phyloP scores from a whole-genome alignment of 192 early-diverging fungal genomes.

The Lunasporangiospora selenospora region DNA sequence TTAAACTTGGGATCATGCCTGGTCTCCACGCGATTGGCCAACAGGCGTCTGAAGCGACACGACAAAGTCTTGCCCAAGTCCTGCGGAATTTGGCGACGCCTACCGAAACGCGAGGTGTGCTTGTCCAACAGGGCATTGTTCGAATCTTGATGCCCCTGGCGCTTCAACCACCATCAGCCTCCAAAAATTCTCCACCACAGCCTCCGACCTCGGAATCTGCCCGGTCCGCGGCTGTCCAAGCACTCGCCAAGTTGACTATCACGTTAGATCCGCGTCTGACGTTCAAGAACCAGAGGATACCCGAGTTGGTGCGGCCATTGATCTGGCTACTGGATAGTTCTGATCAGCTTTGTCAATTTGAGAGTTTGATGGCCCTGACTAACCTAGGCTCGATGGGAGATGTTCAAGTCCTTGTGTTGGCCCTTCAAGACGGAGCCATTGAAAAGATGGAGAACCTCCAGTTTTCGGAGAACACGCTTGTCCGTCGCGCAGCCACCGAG shows the following conservation, averaged over 20 bases:
- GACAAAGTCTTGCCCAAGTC: constrained; percentile 68
- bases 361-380: constrained; percentile 91
- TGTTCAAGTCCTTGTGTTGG: constrained; percentile 32
- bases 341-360: constrained; percentile 80
- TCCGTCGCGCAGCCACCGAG: constrained; percentile 90
- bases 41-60: constrained; percentile 62
- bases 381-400: constrained; percentile 84
- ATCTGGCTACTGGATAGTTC: constrained; percentile 65
- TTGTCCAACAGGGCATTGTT: constrained; percentile 87
- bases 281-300: constrained; percentile 71
- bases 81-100: constrained; percentile 78
- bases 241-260: constrained; percentile 93
- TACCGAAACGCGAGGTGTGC: constrained; percentile 66
- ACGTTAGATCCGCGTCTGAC: constrained; percentile 89
- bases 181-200: constrained; percentile 34
- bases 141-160: constrained; percentile 64
- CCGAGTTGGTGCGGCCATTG: constrained; percentile 78
- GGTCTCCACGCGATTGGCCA: constrained; percentile 61
- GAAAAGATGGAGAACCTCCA: constrained; percentile 77
- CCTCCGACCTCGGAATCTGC: constrained; percentile 25
- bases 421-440: constrained; percentile 66
- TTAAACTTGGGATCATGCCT: constrained; percentile 64
- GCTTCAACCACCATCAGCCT: constrained; percentile 29
- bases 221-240: constrained; percentile 69
- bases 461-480: constrained; percentile 79